A percentile compares a stretch with the other conserved stretches of the same genome.
These are phyloP conservation scores for Chaetoceros muelleri DNA, from an alignment of 108 stramenopile genomes.

Conservation along the genomic window DNA sequence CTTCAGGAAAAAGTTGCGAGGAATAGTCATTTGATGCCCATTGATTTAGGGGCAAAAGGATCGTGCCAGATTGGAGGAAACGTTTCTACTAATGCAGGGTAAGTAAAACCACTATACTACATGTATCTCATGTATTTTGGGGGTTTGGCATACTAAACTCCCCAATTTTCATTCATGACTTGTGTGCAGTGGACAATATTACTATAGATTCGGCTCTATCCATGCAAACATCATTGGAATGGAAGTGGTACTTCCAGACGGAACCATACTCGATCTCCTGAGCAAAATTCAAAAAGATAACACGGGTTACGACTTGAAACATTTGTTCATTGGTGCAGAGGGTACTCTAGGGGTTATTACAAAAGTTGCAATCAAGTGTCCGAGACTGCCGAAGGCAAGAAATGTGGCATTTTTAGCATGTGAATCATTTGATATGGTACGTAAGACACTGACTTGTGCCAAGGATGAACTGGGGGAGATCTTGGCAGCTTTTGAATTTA, in stretches of 20 bases:
- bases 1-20: conserved; percentile 59
- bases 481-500: conserved; percentile 85
- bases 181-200: conserved; percentile 73
- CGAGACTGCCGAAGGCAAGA: conserved; percentile 49
- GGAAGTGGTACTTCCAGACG: conserved; percentile 85
- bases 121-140: conserved; percentile 54
- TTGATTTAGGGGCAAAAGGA: conserved; percentile 95
- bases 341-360: conserved; percentile 94
- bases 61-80: conserved; percentile 96
- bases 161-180: no score
- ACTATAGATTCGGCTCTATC: conserved; percentile 69
- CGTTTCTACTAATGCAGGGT: conserved; percentile 93
- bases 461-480: conserved; percentile 72
- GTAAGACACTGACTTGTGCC: conserved; percentile 39
- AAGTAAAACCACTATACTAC: conserved; percentile 60
- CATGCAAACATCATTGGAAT: conserved; percentile 90
- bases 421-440: conserved; percentile 45
- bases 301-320: conserved; percentile 90
- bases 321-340: conserved; percentile 93
- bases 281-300: conserved; percentile 79
- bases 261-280: conserved; percentile 67
- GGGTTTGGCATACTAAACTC: no score
- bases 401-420: conserved; percentile 77
- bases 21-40: conserved; percentile 58
- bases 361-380: conserved; percentile 59